Conservation (phyloP, 257 asterid species). For the Datura wrightii region DNA sequence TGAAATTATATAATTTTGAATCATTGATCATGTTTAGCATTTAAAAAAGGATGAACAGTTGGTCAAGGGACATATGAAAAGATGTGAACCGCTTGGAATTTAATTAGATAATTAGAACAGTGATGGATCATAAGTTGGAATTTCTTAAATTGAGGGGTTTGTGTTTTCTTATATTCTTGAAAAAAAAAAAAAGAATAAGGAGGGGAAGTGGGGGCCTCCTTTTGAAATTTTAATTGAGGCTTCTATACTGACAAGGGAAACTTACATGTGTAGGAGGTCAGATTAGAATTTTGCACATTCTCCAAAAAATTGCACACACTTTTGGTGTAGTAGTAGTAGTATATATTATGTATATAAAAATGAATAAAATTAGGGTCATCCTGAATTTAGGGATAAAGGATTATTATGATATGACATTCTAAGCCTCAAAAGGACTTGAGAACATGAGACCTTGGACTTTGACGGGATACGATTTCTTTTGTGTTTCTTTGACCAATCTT, state of each 20-base stretch:
- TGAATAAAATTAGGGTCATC: constrained; percentile 57
- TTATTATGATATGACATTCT: constrained; percentile 45
- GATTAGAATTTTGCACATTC: constrained; percentile 72
- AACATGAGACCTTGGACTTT: constrained; percentile 45
- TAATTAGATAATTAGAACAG: background rate
- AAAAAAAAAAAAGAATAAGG: background rate
- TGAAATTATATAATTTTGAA: background rate
- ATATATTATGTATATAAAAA: background rate
- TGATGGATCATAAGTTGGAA: background rate
- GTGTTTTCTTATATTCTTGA: background rate
- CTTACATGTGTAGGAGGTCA: constrained; percentile 49
- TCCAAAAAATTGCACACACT: constrained; percentile 62
- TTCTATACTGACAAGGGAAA: constrained; percentile 42
- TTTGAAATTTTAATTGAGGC: background rate
- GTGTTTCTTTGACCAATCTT: constrained; percentile 35
- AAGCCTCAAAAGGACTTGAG: constrained; percentile 36
- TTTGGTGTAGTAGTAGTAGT: constrained; percentile 34
- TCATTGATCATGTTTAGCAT: constrained; percentile 14
- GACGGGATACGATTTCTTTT: constrained; percentile 39
- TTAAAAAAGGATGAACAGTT: constrained; percentile 38
- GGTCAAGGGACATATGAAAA: constrained; percentile 49
- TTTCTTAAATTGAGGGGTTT: constrained; percentile 22
- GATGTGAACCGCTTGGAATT: constrained; percentile 43
- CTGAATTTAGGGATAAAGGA: constrained; percentile 68
- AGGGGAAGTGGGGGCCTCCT: constrained; percentile 27